These are phyloP conservation scores for Lycium ferocissimum DNA, from an alignment of 257 asterid genomes.

Conservation along the genomic window DNA sequence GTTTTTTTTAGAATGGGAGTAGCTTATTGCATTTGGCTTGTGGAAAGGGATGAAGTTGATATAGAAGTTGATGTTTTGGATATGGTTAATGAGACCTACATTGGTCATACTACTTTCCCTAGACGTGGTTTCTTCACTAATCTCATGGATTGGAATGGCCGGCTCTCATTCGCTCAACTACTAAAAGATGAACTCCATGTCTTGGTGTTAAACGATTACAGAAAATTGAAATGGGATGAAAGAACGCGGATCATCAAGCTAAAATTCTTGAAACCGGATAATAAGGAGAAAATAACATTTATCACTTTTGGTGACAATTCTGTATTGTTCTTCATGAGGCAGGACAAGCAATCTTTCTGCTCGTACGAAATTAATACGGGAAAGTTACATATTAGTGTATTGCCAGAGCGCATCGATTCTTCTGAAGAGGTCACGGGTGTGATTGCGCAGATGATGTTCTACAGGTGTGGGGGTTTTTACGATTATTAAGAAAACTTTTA, in stretches of 20 bases:
- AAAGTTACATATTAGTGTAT: neutral
- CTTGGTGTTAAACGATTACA: neutral
- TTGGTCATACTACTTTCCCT: slow-evolving; percentile 16
- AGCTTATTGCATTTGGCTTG: neutral
- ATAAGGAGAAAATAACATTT: neutral
- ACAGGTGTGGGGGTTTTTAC: too few relatives aligned
- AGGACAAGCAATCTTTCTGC: neutral
- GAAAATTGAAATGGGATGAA: neutral
- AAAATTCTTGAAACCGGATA: neutral
- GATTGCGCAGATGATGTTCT: neutral
- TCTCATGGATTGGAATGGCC: neutral
- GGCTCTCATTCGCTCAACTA: neutral
- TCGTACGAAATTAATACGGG: neutral
- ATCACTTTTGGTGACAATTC: neutral
- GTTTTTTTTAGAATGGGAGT: neutral
- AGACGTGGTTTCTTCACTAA: neutral
- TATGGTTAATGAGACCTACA: slow-evolving; percentile 5
- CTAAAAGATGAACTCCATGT: neutral
- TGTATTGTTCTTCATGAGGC: neutral
- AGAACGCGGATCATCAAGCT: neutral
- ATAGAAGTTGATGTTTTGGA: slow-evolving; percentile 19
- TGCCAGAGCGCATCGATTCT: neutral
- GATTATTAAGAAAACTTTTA: too few relatives aligned
- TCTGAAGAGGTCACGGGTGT: neutral
- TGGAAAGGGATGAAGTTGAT: neutral